phyloP scores from a whole-genome alignment of 176 grass and related monocot genomes.

The Oryza officinalis region DNA sequence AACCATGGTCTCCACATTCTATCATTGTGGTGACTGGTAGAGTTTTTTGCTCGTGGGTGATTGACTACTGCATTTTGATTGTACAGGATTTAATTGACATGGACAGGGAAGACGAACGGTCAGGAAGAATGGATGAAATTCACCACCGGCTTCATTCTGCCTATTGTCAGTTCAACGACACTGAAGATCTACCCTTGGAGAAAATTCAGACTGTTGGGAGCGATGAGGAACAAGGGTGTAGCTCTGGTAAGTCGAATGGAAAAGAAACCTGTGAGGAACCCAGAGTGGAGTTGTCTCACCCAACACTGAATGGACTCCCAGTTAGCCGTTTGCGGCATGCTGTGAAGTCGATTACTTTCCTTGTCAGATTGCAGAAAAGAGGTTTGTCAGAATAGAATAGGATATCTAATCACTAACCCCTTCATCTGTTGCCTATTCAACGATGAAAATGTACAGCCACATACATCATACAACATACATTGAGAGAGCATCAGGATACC shows the following conservation, averaged over 20 bases:
- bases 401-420: neutral
- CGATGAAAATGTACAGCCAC: conserved; percentile 17
- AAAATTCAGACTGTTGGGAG: conserved; percentile 24
- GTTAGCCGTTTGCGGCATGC: conserved; percentile 44
- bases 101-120: conserved; percentile 67
- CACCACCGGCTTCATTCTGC: conserved; percentile 52
- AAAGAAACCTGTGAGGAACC: conserved; percentile 32
- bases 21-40: neutral
- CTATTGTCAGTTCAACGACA: conserved; percentile 62
- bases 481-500: neutral
- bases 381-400: conserved; percentile 21
- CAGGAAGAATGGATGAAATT: conserved; percentile 79
- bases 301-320: conserved; percentile 60
- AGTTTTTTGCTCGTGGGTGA: neutral
- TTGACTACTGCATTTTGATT: conserved; percentile 1
- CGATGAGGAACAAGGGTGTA: conserved; percentile 34
- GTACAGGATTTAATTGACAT: conserved; percentile 77
- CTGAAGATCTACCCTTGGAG: conserved; percentile 42
- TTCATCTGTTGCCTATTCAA: neutral
- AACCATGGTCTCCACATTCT: neutral
- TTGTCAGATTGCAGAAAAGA: conserved; percentile 60
- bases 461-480: conserved; percentile 22
- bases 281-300: conserved; percentile 49
- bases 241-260: conserved; percentile 31
- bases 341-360: conserved; percentile 48